Evolutionary conservation across 78 protist genomes (phyloP).

Genomic region (Isochrysis galbana): DNA sequence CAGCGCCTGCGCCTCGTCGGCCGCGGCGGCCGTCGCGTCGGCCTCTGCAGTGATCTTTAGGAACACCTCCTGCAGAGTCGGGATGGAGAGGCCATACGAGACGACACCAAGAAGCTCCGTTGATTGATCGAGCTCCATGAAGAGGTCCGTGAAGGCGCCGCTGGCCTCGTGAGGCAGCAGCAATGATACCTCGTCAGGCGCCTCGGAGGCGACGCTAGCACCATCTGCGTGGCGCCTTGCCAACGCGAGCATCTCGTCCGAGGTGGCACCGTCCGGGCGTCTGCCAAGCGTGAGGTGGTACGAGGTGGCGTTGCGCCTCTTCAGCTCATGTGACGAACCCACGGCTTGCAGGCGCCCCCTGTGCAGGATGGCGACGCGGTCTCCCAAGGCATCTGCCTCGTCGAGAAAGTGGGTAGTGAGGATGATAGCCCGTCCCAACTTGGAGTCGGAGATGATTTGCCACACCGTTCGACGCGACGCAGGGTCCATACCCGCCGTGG

Average conservation of each 20-base stretch:
- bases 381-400: slow-evolving; percentile 56
- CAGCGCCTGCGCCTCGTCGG: background rate
- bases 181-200: background rate
- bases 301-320: background rate
- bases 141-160: background rate
- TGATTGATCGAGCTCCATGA: background rate
- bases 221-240: background rate
- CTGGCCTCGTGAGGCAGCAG: background rate
- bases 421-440: slow-evolving; percentile 25
- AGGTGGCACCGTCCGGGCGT: background rate
- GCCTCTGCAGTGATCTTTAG: background rate
- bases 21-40: background rate
- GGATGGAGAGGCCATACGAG: background rate
- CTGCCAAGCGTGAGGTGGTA: background rate
- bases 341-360: slow-evolving; percentile 21
- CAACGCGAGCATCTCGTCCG: background rate
- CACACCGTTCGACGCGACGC: slow-evolving; percentile 52
- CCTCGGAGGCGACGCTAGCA: background rate
- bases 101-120: background rate
- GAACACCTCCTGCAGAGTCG: background rate
- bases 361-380: slow-evolving; percentile 63
- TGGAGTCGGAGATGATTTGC: background rate
- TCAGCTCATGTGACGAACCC: slow-evolving; percentile 26
- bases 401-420: slow-evolving; percentile 74
- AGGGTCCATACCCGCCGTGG: slow-evolving; percentile 63